Evolutionary conservation across 2,329 filamentous ascomycete species (phyloP).

Genomic region (Botrytis byssoidea): DNA sequence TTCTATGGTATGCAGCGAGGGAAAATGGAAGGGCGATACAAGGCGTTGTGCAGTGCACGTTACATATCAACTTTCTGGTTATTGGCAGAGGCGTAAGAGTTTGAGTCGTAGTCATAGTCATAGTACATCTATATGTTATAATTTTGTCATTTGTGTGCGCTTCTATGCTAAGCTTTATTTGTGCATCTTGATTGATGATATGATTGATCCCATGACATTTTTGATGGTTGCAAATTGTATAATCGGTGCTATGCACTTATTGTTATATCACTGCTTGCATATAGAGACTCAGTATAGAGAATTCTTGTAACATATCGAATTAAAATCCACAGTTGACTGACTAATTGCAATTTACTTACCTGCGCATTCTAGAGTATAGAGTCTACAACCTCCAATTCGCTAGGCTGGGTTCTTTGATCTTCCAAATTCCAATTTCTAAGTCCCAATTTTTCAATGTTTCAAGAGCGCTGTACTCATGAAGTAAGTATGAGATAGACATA

Average conservation of each 20-base stretch:
- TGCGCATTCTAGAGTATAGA: background rate
- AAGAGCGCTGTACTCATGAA: background rate
- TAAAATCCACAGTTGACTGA: too few relatives aligned
- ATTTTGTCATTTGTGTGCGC: background rate
- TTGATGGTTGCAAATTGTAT: background rate
- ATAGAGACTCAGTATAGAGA: background rate
- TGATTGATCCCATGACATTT: background rate
- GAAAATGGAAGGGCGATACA: background rate
- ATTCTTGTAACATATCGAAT: fast-evolving
- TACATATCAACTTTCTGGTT: constrained; percentile 7
- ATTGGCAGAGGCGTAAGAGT: background rate
- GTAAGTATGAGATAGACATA: background rate
- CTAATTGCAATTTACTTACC: too few relatives aligned
- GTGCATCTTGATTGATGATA: too few relatives aligned
- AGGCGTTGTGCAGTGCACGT: constrained; percentile 7
- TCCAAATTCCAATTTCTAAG: background rate
- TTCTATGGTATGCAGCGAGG: constrained; percentile 8
- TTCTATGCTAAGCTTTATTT: background rate
- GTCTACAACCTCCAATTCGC: background rate
- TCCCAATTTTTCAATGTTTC: background rate
- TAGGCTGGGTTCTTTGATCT: background rate
- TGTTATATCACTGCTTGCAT: background rate
- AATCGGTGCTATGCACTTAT: background rate
- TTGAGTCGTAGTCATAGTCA: background rate
- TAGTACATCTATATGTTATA: background rate